Evolutionary conservation across 768 basidiomycete genomes (phyloP).

Genomic region (Tylopilus plumbeoviolaceoides): DNA sequence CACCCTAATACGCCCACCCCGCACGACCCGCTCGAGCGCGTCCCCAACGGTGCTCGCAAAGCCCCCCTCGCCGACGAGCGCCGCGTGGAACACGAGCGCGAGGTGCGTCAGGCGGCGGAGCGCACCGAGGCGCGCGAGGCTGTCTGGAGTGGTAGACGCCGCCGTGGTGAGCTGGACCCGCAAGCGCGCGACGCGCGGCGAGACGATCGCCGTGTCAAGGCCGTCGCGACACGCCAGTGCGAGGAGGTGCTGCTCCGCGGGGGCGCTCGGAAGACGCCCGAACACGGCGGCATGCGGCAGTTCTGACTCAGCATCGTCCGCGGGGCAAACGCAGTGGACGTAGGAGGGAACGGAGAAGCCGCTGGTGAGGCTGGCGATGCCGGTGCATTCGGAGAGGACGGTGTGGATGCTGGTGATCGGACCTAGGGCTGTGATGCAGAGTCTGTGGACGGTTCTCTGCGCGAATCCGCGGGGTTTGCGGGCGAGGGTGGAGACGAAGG

Average conservation of each 20-base stretch:
- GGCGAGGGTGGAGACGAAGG: background rate
- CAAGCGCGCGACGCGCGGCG: conserved; percentile 30
- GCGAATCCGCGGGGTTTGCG: background rate
- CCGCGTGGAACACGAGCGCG: conserved; percentile 9
- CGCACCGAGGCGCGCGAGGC: conserved; percentile 7
- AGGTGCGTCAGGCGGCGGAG: conserved; percentile 16
- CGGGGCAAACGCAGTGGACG: conserved; percentile 2
- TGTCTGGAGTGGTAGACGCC: conserved; percentile 1
- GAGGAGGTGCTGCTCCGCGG: conserved; percentile 34
- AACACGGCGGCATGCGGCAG: background rate
- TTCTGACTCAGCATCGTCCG: too few species aligned
- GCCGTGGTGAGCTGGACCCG: conserved; percentile 29
- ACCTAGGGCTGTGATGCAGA: conserved; percentile 2
- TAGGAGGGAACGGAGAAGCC: conserved; percentile 33
- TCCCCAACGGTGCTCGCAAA: background rate
- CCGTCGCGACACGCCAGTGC: conserved; percentile 32
- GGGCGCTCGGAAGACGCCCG: background rate
- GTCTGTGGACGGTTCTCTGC: background rate
- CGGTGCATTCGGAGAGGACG: background rate
- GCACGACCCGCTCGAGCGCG: conserved; percentile 8
- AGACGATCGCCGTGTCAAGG: conserved; percentile 30
- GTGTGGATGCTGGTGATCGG: background rate
- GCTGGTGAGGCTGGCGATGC: conserved; percentile 7
- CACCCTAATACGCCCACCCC: background rate
- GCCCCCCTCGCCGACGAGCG: background rate